Evolutionary conservation across 768 basidiomycete species (phyloP).

Genomic region (Tylopilus sp.): DNA sequence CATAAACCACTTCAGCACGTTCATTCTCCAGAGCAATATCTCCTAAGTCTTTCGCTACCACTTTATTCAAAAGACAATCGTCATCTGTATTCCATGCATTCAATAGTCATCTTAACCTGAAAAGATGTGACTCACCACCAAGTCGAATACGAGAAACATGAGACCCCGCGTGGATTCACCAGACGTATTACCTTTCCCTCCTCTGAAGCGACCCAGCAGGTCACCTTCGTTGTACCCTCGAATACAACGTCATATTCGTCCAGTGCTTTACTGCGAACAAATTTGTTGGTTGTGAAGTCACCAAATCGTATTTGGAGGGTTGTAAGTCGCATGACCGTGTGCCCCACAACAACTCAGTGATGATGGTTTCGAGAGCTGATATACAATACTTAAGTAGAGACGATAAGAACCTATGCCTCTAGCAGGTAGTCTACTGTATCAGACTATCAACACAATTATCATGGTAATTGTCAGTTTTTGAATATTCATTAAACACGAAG

Average conservation of each 20-base stretch:
- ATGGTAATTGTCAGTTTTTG: too few species aligned
- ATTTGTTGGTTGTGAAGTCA: constrained; percentile 8
- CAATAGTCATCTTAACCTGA: background rate
- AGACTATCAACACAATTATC: too few species aligned
- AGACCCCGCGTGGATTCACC: constrained; percentile 11
- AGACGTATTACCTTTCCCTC: constrained; percentile 14
- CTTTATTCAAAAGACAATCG: constrained; percentile 13
- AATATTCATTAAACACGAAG: too few species aligned
- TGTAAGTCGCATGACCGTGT: too few species aligned
- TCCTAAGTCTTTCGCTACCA: constrained; percentile 9
- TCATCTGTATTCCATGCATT: constrained; percentile 14
- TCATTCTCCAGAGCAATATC: constrained; percentile 9
- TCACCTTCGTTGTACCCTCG: constrained; percentile 8
- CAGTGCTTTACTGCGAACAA: constrained; percentile 10
- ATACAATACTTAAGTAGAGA: too few species aligned
- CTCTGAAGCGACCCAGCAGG: constrained; percentile 24
- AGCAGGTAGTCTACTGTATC: too few species aligned
- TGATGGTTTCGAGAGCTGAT: too few species aligned
- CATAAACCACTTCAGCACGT: background rate
- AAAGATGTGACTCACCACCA: constrained; percentile 8
- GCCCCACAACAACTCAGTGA: too few species aligned
- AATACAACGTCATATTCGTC: constrained; percentile 12
- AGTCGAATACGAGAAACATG: constrained; percentile 17
- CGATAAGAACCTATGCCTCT: too few species aligned
- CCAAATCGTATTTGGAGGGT: constrained; percentile 15